Base-by-base conservation (phyloP, 2,329 filamentous ascomycete species). In the Venturia nashicola region DNA sequence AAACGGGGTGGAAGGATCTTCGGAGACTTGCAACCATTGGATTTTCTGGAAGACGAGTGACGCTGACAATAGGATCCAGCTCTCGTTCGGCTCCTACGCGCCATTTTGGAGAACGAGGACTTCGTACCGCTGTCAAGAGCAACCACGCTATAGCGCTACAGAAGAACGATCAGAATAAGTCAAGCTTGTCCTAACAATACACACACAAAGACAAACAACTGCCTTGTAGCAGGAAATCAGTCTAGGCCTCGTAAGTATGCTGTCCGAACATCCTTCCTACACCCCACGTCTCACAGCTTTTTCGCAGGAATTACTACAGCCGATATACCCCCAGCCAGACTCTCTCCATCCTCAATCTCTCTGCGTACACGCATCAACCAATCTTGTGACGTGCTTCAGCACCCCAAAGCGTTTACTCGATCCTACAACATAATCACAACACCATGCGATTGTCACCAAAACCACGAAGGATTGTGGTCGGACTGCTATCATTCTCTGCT, bases 401-500 rank as follows among this genome's bases (percentile, higher is more conserved):
- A 57, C 51, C 51, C 16, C 51, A 57, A 57, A 36, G 51, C 51
- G 51, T 57, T 57, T 57, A 20, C 51, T 57, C 32, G 27, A 36
- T 16, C 51, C 4, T 20, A 57, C 51, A 57, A 36, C 51, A 18
- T 36, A 57, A 34, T n/a, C 51, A 57, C 51, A 57, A 57, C 51
- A 36, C 51, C 51, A 57, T 57, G 51, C 51, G 32, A 20, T 32
- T 60, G 23, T 46, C 40, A 46, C 62, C 39, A 51, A 43, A 23
- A 61, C 54, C 32, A 59, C 18, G n/a, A 11, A 16, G 14, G 16
- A 64, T 69, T 55, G 66, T 71, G 55, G 55, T 70, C 59, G 66
- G 63, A 59, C 68, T 74, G 32, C 63, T 68, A 40, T 64, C 70
- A 63, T 65, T 69, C 44, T 66, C 67, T 54, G 67, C 70, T 34